A percentile compares a stretch with the other conserved stretches of the same genome.
phyloP scores from a whole-genome alignment of 345 rosid species.

The Murraya paniculata region DNA sequence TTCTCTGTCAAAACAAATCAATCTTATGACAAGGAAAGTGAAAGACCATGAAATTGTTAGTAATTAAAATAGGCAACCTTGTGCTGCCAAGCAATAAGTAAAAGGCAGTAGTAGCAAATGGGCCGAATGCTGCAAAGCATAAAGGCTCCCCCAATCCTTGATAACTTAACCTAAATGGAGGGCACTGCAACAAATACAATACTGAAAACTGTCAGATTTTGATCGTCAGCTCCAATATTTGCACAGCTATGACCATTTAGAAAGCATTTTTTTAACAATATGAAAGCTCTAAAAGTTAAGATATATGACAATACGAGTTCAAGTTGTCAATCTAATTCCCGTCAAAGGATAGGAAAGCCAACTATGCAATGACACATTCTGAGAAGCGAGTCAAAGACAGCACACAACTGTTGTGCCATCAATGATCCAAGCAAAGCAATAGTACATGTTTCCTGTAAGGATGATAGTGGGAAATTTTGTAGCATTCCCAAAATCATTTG shows the following conservation, averaged over 20 bases:
- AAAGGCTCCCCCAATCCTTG: slow-evolving; percentile 92
- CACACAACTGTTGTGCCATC: background rate
- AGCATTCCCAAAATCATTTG: background rate
- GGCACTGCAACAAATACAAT: slow-evolving; percentile 51
- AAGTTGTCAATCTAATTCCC: background rate
- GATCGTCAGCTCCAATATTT: background rate
- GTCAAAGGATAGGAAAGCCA: background rate
- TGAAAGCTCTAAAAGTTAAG: background rate
- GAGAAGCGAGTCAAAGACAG: background rate
- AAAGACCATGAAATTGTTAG: background rate
- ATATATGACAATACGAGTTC: background rate
- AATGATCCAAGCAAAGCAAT: background rate
- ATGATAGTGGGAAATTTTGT: background rate
- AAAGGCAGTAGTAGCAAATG: slow-evolving; percentile 89
- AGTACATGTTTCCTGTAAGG: background rate
- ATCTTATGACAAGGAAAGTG: background rate
- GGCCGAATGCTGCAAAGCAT: slow-evolving; percentile 92
- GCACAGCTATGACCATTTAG: background rate
- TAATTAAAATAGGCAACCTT: slow-evolving; percentile 36
- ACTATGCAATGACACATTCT: background rate
- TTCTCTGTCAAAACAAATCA: slow-evolving; percentile 41
- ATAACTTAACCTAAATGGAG: slow-evolving; percentile 90
- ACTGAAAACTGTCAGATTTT: background rate
- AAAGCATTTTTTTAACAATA: background rate
- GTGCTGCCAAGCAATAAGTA: slow-evolving; percentile 59